A percentile compares a stretch with the other conserved stretches of the same genome.
These are phyloP conservation scores for Colletotrichum costaricense DNA, from an alignment of 2,329 filamentous ascomycete genomes.

Conservation along the genomic window DNA sequence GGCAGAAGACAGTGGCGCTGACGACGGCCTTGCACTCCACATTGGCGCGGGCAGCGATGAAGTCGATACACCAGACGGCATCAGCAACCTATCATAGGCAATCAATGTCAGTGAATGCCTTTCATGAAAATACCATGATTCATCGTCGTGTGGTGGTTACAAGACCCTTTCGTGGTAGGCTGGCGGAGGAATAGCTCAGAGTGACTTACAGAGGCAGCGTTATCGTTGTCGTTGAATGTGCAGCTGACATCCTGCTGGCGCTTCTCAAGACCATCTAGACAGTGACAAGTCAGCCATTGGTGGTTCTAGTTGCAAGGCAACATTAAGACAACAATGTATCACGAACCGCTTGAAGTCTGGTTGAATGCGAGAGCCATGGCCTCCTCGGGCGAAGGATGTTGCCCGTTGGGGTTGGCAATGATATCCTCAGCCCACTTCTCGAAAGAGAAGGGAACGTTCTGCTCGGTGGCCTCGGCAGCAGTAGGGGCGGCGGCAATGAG, in stretches of 20 bases:
- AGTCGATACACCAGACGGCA: conserved; percentile 29
- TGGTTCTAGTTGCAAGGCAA: too few relatives aligned
- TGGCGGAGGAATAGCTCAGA: not conserved
- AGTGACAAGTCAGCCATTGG: not conserved
- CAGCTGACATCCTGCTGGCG: conserved; percentile 21
- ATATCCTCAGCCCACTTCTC: conserved; percentile 30
- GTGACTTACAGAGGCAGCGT: conserved; percentile 7
- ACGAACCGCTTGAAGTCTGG: conserved; percentile 17
- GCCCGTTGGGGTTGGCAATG: conserved; percentile 19
- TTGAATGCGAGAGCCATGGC: conserved; percentile 27
- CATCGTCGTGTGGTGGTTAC: too few relatives aligned
- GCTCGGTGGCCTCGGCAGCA: not conserved
- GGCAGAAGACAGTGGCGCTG: conserved; percentile 24
- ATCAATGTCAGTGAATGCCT: not conserved
- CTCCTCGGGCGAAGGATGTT: conserved; percentile 25
- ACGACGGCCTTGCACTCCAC: conserved; percentile 20
- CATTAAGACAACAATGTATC: not conserved
- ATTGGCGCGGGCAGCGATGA: conserved; percentile 25
- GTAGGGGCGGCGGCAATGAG: conserved; percentile 1
- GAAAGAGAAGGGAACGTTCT: conserved; percentile 18
- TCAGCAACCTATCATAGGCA: conserved; percentile 1
- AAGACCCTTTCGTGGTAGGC: not conserved
- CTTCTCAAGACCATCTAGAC: conserved; percentile 14
- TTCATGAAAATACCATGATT: too few relatives aligned
- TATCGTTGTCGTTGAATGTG: not conserved